phyloP scores from a whole-genome alignment of 441 rosid genomes.

The Erodium trifolium region DNA sequence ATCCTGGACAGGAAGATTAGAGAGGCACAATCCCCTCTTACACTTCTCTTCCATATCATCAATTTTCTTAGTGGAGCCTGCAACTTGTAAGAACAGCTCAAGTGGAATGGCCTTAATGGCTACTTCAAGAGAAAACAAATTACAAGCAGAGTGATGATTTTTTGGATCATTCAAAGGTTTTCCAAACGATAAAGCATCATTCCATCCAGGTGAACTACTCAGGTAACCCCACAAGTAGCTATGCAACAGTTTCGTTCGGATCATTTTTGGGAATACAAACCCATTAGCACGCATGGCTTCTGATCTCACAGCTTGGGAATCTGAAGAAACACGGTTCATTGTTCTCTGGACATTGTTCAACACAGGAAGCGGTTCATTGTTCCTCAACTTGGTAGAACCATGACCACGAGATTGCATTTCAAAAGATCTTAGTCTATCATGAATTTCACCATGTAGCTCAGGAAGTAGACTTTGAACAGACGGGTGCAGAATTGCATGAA shows the following conservation, averaged over 20 bases:
- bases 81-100: conserved; percentile 81
- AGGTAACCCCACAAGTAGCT: conserved; percentile 70
- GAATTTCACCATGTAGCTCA: conserved; percentile 57
- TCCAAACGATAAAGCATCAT: conserved; percentile 37
- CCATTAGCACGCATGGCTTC: conserved; percentile 95
- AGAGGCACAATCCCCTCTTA: conserved; percentile 58
- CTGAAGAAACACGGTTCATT: conserved; percentile 38
- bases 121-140: conserved; percentile 65
- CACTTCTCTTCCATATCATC: conserved; percentile 75
- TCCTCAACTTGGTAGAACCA: conserved; percentile 46
- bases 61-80: conserved; percentile 56
- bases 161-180: conserved; percentile 23
- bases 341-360: conserved; percentile 67
- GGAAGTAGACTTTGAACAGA: conserved; percentile 54
- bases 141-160: conserved; percentile 34
- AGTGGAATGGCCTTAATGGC: conserved; percentile 75
- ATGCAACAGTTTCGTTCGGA: conserved; percentile 82
- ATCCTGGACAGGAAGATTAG: conserved; percentile 65
- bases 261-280: conserved; percentile 91
- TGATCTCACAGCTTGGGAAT: conserved; percentile 33
- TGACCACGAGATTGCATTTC: conserved; percentile 68
- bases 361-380: conserved; percentile 47
- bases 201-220: conserved; percentile 46
- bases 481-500: conserved; percentile 71
- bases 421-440: conserved; percentile 67